Evolutionary conservation across 2,329 filamentous ascomycete genomes (phyloP).

Genomic region (Coniella lustricola): DNA sequence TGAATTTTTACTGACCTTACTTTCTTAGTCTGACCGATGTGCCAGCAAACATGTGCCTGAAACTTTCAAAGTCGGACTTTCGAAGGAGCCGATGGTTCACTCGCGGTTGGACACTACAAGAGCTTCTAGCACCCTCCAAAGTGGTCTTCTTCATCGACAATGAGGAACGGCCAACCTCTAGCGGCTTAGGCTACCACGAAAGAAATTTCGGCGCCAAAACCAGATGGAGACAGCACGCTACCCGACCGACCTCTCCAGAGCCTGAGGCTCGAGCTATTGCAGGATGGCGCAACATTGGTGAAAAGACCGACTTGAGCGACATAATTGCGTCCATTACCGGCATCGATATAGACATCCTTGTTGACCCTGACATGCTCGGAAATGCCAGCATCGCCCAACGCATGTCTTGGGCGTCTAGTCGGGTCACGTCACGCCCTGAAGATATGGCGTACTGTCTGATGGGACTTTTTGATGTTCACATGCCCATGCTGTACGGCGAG

Average conservation of each 20-base stretch:
- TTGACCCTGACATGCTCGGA: neutral
- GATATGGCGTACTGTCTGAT: slow-evolving; percentile 11
- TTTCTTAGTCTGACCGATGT: neutral
- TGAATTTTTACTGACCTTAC: neutral
- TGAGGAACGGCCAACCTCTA: neutral
- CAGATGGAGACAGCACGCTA: neutral
- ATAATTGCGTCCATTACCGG: slow-evolving; percentile 6
- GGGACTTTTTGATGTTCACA: slow-evolving; percentile 9
- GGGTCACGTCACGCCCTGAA: slow-evolving; percentile 8
- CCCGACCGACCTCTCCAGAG: neutral
- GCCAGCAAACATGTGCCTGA: neutral
- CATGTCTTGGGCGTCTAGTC: slow-evolving; percentile 13
- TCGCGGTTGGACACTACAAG: slow-evolving; percentile 14
- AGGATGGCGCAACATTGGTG: neutral
- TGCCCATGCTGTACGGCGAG: slow-evolving; percentile 13
- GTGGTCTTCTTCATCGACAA: neutral
- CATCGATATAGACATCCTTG: slow-evolving; percentile 6
- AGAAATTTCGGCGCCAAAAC: neutral
- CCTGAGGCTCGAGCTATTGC: neutral
- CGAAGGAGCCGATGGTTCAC: slow-evolving; percentile 11
- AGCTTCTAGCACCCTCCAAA: slow-evolving; percentile 7
- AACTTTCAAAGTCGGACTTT: neutral
- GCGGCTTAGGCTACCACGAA: neutral
- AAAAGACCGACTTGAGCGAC: slow-evolving; percentile 3
- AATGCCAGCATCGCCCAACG: slow-evolving; percentile 9